These are phyloP conservation scores for Rhizoclosmatium sp. DNA, from an alignment of 192 early-diverging fungal species.

Conservation along the genomic window DNA sequence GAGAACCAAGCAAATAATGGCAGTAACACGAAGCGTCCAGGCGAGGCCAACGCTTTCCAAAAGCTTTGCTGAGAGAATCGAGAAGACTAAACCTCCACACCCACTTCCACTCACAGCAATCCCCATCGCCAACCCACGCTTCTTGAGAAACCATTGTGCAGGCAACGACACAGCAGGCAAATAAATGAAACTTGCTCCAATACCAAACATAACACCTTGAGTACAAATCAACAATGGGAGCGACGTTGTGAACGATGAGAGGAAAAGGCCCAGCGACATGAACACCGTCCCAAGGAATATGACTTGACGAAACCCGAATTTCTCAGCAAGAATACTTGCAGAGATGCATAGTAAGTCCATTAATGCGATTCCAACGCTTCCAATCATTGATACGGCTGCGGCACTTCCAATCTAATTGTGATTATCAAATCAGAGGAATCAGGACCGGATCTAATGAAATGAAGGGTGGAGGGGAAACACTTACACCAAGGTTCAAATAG, in stretches of 20 bases:
- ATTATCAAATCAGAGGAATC: too few species aligned
- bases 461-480: too few species aligned
- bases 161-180: conserved; percentile 71
- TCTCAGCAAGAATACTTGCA: conserved; percentile 43
- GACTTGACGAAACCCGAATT: conserved; percentile 58
- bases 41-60: conserved; percentile 64
- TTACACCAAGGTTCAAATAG: neutral
- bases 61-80: conserved; percentile 63
- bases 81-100: conserved; percentile 75
- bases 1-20: conserved; percentile 42
- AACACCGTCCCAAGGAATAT: conserved; percentile 56
- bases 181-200: conserved; percentile 71
- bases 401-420: neutral
- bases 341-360: too few species aligned
- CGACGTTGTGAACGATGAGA: conserved; percentile 18
- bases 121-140: conserved; percentile 75
- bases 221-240: conserved; percentile 5
- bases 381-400: conserved; percentile 1
- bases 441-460: too few species aligned
- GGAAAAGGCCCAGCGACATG: conserved; percentile 41
- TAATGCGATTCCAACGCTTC: neutral
- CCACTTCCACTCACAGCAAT: conserved; percentile 75
- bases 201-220: conserved; percentile 73
- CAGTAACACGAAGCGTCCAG: conserved; percentile 76
- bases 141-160: conserved; percentile 73